phyloP scores from a whole-genome alignment of 1,284 basidiomycete species.

The Moesziomyces sp. region DNA sequence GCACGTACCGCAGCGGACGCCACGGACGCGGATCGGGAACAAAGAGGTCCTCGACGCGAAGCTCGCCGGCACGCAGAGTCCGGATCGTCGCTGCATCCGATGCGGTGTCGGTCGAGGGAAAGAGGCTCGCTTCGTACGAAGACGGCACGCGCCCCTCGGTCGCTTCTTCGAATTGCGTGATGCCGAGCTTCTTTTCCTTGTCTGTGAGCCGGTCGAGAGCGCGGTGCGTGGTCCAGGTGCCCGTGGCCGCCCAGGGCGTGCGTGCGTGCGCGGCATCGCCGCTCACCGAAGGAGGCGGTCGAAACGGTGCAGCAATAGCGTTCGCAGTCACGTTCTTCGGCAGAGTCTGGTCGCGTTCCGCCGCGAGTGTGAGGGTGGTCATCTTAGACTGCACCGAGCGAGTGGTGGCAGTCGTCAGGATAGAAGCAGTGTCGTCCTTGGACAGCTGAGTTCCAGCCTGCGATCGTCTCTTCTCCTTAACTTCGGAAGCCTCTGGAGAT shows the following conservation, averaged over 20 bases:
- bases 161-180: conserved; percentile 49
- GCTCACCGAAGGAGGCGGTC: conserved; percentile 32
- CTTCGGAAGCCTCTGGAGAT: not conserved
- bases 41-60: conserved; percentile 53
- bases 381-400: conserved; percentile 38
- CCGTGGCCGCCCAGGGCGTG: conserved; percentile 35
- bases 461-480: not conserved
- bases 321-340: conserved; percentile 35
- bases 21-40: conserved; percentile 61
- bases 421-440: conserved; percentile 24
- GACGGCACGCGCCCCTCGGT: conserved; percentile 46
- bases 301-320: conserved; percentile 25
- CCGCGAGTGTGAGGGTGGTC: conserved; percentile 27
- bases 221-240: conserved; percentile 34
- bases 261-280: conserved; percentile 22
- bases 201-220: conserved; percentile 45
- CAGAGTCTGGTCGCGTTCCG: conserved; percentile 23
- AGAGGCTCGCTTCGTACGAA: conserved; percentile 34
- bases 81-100: conserved; percentile 30
- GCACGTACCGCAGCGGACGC: conserved; percentile 61
- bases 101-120: conserved; percentile 1
- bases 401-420: conserved; percentile 27
- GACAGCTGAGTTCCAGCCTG: no score
- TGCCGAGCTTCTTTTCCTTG: conserved; percentile 45
- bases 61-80: conserved; percentile 18